Percentiles rank a stretch among this genome's conserved stretches.
These are phyloP conservation scores for Solanum appendiculatum DNA, from an alignment of 257 asterid species.

Conservation along the genomic window DNA sequence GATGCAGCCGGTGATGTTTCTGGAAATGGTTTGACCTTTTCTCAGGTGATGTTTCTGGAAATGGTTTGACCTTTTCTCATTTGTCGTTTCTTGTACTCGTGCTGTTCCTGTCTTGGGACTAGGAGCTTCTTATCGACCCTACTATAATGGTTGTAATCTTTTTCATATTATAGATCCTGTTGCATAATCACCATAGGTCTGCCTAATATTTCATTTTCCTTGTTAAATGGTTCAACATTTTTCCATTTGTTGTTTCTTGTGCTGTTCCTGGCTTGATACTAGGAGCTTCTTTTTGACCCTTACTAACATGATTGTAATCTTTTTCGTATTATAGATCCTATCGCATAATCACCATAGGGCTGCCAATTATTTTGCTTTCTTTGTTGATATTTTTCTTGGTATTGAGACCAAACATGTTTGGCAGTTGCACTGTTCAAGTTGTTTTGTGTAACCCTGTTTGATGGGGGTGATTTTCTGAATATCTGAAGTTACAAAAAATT, in stretches of 20 bases:
- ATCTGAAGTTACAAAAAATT: not conserved
- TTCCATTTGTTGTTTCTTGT: no score
- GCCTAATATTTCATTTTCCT: no score
- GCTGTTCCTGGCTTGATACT: no score
- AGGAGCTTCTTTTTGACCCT: no score
- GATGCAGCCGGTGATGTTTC: no score
- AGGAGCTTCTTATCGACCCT: not conserved
- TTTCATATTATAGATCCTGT: no score
- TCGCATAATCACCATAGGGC: not conserved
- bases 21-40: conserved; percentile 60
- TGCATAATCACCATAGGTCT: no score
- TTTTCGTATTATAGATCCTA: not conserved
- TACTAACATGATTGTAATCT: no score
- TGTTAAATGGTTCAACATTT: no score
- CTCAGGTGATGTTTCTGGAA: conserved; percentile 5
- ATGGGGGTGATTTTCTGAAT: not conserved
- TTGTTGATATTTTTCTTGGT: not conserved
- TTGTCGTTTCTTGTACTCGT: not conserved
- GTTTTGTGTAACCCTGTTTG: not conserved
- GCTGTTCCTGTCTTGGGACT: not conserved
- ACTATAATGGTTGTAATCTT: no score
- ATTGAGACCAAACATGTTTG: not conserved
- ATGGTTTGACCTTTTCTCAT: conserved; percentile 36
- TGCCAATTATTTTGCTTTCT: not conserved
- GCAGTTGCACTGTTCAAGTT: not conserved